Evolutionary conservation across 2,329 filamentous ascomycete species (phyloP).

Genomic region (Ceratocystis albifundus): DNA sequence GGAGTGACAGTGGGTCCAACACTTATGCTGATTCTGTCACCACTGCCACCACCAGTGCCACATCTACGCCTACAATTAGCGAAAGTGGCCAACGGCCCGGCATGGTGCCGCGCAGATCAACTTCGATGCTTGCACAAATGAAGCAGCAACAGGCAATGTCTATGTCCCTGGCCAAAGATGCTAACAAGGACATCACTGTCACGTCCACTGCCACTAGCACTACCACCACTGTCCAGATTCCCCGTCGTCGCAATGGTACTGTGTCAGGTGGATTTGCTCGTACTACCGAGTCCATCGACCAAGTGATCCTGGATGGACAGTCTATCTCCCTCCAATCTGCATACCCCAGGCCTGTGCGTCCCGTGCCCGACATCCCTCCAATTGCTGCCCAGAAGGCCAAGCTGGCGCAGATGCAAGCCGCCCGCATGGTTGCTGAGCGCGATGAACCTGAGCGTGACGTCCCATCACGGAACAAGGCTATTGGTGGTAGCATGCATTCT

Average conservation of each 20-base stretch:
- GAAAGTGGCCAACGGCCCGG: conserved; percentile 12
- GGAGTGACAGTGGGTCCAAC: conserved; percentile 14
- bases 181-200: conserved; percentile 14
- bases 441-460: conserved; percentile 15
- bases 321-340: conserved; percentile 14
- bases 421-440: conserved; percentile 12
- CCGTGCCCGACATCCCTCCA: conserved; percentile 21
- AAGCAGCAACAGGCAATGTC: conserved; percentile 1
- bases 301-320: conserved; percentile 15
- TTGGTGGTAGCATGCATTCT: neutral
- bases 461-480: neutral
- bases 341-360: conserved; percentile 17
- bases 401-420: conserved; percentile 20
- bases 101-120: conserved; percentile 21
- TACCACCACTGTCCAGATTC: conserved; percentile 17
- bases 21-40: conserved; percentile 19
- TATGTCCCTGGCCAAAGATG: neutral
- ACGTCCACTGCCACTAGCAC: conserved; percentile 15
- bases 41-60: conserved; percentile 13
- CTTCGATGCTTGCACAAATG: conserved; percentile 19
- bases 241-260: conserved; percentile 18
- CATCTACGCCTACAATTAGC: neutral
- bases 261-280: conserved; percentile 11
- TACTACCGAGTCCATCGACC: conserved; percentile 17
- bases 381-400: conserved; percentile 21